These are phyloP conservation scores for Trifolium dubium DNA, from an alignment of 306 rosid species.

Conservation along the genomic window DNA sequence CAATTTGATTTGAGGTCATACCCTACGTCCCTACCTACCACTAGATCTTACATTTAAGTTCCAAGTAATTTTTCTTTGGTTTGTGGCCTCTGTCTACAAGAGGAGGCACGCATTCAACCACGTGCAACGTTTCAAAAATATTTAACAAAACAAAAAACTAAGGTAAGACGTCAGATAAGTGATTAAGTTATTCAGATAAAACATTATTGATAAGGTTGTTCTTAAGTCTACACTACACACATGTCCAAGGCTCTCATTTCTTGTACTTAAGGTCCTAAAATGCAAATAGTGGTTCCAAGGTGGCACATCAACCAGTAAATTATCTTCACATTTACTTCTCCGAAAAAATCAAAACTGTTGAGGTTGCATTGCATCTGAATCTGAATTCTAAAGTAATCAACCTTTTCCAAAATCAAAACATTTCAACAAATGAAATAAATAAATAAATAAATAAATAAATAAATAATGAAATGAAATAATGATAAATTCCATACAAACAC, in stretches of 20 bases:
- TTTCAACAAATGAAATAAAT: conserved; percentile 34
- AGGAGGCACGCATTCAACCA: conserved; percentile 21
- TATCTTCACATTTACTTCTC: too few species aligned
- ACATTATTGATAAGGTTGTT: neutral
- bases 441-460: conserved; percentile 34
- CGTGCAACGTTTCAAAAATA: neutral
- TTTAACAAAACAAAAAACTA: conserved; percentile 16
- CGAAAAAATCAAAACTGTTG: too few species aligned
- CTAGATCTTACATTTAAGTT: conserved; percentile 26
- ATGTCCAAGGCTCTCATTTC: too few species aligned
- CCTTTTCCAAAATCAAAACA: neutral
- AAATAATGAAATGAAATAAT: conserved; percentile 31
- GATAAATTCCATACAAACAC: conserved; percentile 40
- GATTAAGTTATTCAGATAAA: neutral
- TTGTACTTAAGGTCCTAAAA: too few species aligned
- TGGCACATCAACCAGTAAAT: too few species aligned
- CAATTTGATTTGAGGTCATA: neutral
- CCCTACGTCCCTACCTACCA: neutral
- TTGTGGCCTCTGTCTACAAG: conserved; percentile 9
- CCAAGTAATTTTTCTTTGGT: neutral
- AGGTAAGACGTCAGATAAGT: neutral
- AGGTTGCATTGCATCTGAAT: neutral
- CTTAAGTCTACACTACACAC: too few species aligned
- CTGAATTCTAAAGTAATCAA: neutral
- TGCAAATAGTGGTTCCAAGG: too few species aligned